phyloP scores from a whole-genome alignment of 2,329 filamentous ascomycete genomes.

The Parafenestella ontariensis region DNA sequence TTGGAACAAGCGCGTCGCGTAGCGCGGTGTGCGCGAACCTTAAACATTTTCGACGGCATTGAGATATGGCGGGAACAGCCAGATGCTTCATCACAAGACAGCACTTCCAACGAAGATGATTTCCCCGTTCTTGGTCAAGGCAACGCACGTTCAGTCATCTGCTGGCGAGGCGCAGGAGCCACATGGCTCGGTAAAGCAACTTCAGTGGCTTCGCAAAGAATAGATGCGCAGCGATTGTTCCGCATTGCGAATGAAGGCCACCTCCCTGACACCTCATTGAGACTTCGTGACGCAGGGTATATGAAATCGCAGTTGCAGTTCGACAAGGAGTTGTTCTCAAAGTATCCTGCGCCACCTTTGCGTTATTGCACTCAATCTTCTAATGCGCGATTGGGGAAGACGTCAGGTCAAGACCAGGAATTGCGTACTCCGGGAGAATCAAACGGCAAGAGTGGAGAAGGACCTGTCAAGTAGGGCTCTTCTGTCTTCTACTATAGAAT shows the following conservation, averaged over 20 bases:
- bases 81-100: constrained; percentile 3
- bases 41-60: constrained; percentile 49
- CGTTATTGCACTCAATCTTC: too few relatives aligned
- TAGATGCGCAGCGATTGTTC: constrained; percentile 5
- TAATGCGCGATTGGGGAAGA: too few relatives aligned
- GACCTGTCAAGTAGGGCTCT: too few relatives aligned
- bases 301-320: background rate
- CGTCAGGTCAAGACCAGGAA: too few relatives aligned
- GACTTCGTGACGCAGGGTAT: background rate
- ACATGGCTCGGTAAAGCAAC: constrained; percentile 6
- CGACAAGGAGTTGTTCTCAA: background rate
- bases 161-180: background rate
- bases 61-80: constrained; percentile 76
- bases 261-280: too few relatives aligned
- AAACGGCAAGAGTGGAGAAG: too few relatives aligned
- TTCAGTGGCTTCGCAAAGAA: background rate
- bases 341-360: background rate
- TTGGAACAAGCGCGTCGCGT: constrained; percentile 72
- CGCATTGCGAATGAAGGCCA: background rate
- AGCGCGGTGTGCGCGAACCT: constrained; percentile 51
- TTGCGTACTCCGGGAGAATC: too few relatives aligned
- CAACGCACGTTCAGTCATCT: background rate
- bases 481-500: too few relatives aligned
- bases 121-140: background rate
- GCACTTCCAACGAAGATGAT: background rate